Evolutionary conservation across 495 filamentous ascomycete species (phyloP), one percentile per base, ranked within the genome.

Genomic region (Podospora pseudopauciseta): DNA sequence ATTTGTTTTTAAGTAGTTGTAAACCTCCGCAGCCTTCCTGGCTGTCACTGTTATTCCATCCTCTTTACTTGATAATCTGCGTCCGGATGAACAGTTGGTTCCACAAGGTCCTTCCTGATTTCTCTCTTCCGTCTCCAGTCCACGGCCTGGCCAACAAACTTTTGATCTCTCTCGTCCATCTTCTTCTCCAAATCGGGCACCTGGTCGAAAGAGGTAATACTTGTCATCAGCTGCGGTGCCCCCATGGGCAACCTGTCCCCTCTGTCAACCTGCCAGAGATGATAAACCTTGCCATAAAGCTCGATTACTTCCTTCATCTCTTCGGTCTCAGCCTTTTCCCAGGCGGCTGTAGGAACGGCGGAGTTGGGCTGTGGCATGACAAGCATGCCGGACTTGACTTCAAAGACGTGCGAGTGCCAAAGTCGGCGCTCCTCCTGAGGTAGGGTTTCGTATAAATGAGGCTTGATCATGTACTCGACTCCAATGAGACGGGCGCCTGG

Each of bases 401-500:
- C 93, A 77, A 90, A 96, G 32, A 91, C 91, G 74, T 95, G 91
- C 28, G 83, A 85, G 76, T 94, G 91, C 91, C 91, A 96, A 19
- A 92, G 85, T 67, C 84, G 82, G 15, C 88, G 86, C 78, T 97
- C 94, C 11, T 86, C 83, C 0, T 74, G 5, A 6, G 85, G 81
- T 0, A 97, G 87, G 0, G 85, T 88, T 11, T 81, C 77, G 81
- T 88, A 97, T 2, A 96, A 80, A 3, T 80, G 78, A 0, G 88
- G 87, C 3, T 87, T 87, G 73, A 97, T 90, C 93, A 97, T 95
- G 82, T 97, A 97, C 78, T 97, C 94, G 70, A 97, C 83, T 53
- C 93, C 93, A 68, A 97, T 89, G 15, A 97, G 82, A 2, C 89
- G 84, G 9, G 93, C 92, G 59, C 87, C 87, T 19, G 85, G 79